Base-by-base conservation (phyloP, 108 stramenopile genomes). In the Nannochloropsis salina region DNA sequence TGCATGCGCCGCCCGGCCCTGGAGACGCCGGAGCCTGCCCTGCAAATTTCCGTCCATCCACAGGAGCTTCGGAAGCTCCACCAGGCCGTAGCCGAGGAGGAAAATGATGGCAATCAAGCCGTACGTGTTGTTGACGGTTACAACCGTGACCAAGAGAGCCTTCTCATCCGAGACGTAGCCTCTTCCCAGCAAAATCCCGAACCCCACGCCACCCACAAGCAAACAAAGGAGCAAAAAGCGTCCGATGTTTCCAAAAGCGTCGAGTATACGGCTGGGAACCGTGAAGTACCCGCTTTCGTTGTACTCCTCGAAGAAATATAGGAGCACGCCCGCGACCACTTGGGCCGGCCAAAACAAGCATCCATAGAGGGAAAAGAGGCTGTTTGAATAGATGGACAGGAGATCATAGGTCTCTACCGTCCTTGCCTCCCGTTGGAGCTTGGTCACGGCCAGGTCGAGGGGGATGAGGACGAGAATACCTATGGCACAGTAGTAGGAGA, bases 21-120 rank as follows among this genome's bases (percentile, higher is more conserved):
- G 2, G 43, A 44, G 43, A 2, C 42, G 42, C 4, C 44, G 42
- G 43, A 82, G 82, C 82, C n/a, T 42, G 15, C 82, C 43, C 5
- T 82, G 3, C 82, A 82, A n/a, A n/a, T 82, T 82, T 82, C 82
- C 82, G 20, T 82, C 5, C 43, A 44, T 42, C 82, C 82, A 82
- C 43, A 82, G 15, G 2, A 20, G 42, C 82, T 5, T 42, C 44
- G 82, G 82, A 20, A 82, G 44, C 43, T 42, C 42, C 4, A 82
- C 82, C 20, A 82, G 82, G 20, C 82, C 82, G n/a, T 82, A 82
- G 5, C 82, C 82, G 20, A 82, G n/a, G 20, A 82, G 44, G n/a
- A 82, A 45, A 2, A 82, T 9, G 82, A 82, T 82, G 20, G 8
- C 44, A 15, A 82, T 9, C 42, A 82, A 45, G 21, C 82, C 82